Base-by-base conservation (phyloP, 2,329 filamentous ascomycete species). In the Diaporthe vaccinii region DNA sequence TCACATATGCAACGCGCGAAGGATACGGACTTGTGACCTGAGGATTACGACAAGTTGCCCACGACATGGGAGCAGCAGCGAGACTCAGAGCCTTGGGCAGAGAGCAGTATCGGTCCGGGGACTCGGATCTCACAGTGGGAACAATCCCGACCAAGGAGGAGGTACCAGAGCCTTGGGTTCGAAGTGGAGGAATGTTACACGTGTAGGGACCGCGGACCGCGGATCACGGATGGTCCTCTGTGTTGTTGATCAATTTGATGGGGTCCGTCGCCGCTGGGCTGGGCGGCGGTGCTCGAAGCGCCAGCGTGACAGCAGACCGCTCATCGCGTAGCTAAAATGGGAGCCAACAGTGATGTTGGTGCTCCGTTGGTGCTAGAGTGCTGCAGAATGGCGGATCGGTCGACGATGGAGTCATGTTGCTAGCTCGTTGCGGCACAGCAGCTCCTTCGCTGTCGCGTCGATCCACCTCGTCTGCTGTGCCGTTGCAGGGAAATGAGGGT, bases 361-460 rank as follows among this genome's bases (percentile, higher is more conserved):
- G 65, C 20, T 53, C 14, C 53, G 65, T 68, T 68, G 65, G 65
- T 68, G 46, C 39, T 41, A 39, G 49, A 53, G n/a, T 39, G 65
- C 65, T 68, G 65, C 65, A 55, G 8, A 53, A 28, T 5, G 65
- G 65, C 46, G 65, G 65, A 68, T 68, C 65, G 28, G 65, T 68
- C 65, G 65, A 53, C 65, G 65, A 68, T 53, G 65, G 65, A 68
- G 65, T 68, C 65, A 41, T 39, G 46, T 12, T 39, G 46, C 22
- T 53, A 53, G 65, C 65, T 39, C 25, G 31, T 4, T 68, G 65
- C 46, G 65, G 65, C 65, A 68, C 65, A 68, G 65, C 65, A 68
- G 62, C 65, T 68, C 65, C 65, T 53, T 68, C 65, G 65, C 31
- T 20, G 65, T 53, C 31, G n/a, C 34, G 46, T 53, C 34, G 65